Evolutionary conservation across 352 stramenopile species (phyloP).

Genomic region (Pythium diclinum): DNA sequence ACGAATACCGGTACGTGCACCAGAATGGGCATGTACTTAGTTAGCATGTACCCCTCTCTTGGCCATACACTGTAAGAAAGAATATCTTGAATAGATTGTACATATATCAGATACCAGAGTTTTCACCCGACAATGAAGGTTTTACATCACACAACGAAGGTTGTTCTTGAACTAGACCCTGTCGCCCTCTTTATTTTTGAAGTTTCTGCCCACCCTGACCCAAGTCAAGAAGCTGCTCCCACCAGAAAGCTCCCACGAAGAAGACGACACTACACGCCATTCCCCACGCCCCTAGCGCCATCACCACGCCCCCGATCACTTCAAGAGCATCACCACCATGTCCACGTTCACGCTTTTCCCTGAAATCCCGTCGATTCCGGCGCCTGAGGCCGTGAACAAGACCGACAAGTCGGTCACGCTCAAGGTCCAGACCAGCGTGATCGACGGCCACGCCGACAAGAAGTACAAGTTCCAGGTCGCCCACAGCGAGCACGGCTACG

Average conservation of each 20-base stretch:
- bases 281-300: background rate
- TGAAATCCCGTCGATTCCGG: slow-evolving; percentile 51
- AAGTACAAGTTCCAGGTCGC: slow-evolving; percentile 68
- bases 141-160: slow-evolving; percentile 8
- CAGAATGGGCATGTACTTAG: too few species aligned
- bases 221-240: background rate
- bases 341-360: slow-evolving; percentile 51
- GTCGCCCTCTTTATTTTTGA: slow-evolving; percentile 26
- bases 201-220: slow-evolving; percentile 18
- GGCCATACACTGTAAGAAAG: too few species aligned
- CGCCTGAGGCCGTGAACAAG: slow-evolving; percentile 69
- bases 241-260: background rate
- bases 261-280: background rate
- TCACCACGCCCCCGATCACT: background rate
- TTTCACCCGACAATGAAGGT: background rate
- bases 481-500: slow-evolving; percentile 80
- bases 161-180: slow-evolving; percentile 15
- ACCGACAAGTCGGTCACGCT: slow-evolving; percentile 74
- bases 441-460: slow-evolving; percentile 33
- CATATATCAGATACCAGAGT: background rate
- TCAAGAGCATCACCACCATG: slow-evolving; percentile 8
- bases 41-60: too few species aligned
- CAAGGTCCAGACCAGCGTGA: slow-evolving; percentile 31
- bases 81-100: too few species aligned
- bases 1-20: too few species aligned